These are phyloP conservation scores for Juglanconis oblonga DNA, from an alignment of 2,329 filamentous ascomycete species.

Conservation along the genomic window DNA sequence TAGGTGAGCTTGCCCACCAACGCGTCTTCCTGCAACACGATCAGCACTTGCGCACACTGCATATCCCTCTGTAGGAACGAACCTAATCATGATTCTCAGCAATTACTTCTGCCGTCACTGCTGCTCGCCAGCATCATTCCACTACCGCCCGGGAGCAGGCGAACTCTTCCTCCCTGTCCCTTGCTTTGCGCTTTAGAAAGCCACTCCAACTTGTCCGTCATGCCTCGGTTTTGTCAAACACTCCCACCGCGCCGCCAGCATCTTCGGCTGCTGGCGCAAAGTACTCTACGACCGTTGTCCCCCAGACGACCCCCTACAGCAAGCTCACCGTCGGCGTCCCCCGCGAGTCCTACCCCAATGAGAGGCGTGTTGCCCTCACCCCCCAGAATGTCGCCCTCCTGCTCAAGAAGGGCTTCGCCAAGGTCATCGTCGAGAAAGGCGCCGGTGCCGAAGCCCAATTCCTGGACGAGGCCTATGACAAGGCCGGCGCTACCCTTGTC, in stretches of 20 bases:
- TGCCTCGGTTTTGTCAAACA: slow-evolving; percentile 33
- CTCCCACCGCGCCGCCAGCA: slow-evolving; percentile 21
- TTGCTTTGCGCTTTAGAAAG: slow-evolving; percentile 25
- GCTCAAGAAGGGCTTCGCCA: slow-evolving; percentile 79
- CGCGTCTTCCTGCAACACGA: no score
- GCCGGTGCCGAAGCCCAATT: slow-evolving; percentile 79
- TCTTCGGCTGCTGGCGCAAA: slow-evolving; percentile 19
- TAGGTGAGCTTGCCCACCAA: slow-evolving; percentile 17
- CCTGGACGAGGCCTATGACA: slow-evolving; percentile 71
- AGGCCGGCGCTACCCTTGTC: slow-evolving; percentile 75
- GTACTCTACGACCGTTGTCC: slow-evolving; percentile 39
- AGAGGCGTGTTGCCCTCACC: slow-evolving; percentile 80
- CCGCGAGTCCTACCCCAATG: slow-evolving; percentile 72
- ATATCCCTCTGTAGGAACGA: neutral
- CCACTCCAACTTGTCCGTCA: slow-evolving; percentile 38
- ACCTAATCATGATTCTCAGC: slow-evolving; percentile 6
- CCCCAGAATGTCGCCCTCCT: slow-evolving; percentile 79
- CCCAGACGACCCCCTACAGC: slow-evolving; percentile 61
- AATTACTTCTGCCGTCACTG: neutral
- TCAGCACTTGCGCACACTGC: no score
- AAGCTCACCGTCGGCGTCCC: slow-evolving; percentile 76
- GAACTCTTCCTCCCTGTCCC: slow-evolving; percentile 20
- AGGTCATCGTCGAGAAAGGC: slow-evolving; percentile 74
- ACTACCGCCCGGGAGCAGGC: slow-evolving; percentile 28
- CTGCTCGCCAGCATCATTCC: slow-evolving; percentile 26